Conservation (phyloP, 192 early-diverging fungal species). For the Coemansia sp. region DNA sequence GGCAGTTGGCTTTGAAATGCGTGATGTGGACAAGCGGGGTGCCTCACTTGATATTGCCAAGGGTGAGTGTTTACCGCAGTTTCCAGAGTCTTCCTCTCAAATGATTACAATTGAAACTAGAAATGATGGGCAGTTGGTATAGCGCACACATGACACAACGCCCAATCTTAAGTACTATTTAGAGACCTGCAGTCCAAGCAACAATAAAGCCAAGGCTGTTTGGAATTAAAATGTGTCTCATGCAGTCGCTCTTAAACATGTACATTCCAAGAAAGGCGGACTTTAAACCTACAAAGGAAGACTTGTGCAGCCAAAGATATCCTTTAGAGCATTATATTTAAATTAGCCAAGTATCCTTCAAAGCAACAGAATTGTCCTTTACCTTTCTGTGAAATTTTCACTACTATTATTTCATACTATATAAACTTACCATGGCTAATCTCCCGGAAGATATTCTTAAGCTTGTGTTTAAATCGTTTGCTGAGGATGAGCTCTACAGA, state of each 20-base stretch:
- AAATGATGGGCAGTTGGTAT: constrained; percentile 65
- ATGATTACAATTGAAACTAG: constrained; percentile 89
- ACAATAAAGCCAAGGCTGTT: constrained; percentile 49
- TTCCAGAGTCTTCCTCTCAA: constrained; percentile 79
- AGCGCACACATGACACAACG: constrained; percentile 79
- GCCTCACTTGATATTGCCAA: neutral
- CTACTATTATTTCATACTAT: neutral
- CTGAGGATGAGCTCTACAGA: neutral
- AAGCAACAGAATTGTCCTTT: neutral
- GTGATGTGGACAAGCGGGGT: constrained; percentile 38
- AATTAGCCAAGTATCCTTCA: constrained; percentile 11
- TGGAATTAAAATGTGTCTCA: constrained; percentile 56
- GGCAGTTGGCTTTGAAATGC: constrained; percentile 82
- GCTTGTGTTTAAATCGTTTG: too few relatives aligned
- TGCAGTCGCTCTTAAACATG: constrained; percentile 53
- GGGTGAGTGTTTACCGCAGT: constrained; percentile 57
- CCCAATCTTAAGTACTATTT: constrained; percentile 89
- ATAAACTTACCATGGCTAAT: neutral
- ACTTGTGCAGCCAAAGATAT: too few relatives aligned
- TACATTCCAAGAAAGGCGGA: constrained; percentile 27
- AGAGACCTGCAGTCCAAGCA: constrained; percentile 57
- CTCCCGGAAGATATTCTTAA: too few relatives aligned
- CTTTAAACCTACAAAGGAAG: constrained; percentile 14
- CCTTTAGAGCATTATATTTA: constrained; percentile 21
- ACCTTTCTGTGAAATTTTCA: neutral